Conservation (phyloP, 257 asterid genomes). For the Jacaranda copaia region DNA sequence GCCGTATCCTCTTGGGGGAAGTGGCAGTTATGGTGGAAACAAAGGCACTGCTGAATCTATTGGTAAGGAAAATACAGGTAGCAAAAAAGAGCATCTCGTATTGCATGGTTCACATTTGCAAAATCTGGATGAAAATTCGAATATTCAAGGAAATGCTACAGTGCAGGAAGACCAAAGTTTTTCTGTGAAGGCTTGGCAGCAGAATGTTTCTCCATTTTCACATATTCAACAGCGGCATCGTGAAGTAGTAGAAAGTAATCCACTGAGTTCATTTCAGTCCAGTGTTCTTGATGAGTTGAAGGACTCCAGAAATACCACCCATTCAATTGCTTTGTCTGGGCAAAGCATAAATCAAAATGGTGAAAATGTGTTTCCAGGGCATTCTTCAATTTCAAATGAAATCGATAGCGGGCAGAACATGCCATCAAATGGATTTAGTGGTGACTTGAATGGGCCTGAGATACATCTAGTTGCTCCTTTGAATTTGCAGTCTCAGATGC, state of each 20-base stretch:
- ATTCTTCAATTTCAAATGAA: slow-evolving; percentile 46
- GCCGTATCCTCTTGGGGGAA: slow-evolving; percentile 36
- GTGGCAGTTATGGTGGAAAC: slow-evolving; percentile 43
- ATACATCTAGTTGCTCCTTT: slow-evolving; percentile 39
- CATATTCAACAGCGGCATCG: slow-evolving; percentile 47
- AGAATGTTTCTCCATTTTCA: slow-evolving; percentile 45
- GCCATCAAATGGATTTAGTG: slow-evolving; percentile 39
- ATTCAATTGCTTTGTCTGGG: slow-evolving; percentile 47
- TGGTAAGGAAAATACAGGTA: slow-evolving; percentile 38
- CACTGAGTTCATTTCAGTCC: slow-evolving; percentile 43
- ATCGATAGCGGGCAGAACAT: slow-evolving; percentile 36
- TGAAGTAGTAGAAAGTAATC: slow-evolving; percentile 42
- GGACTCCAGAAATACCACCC: slow-evolving; percentile 44
- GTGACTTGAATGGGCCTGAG: slow-evolving; percentile 49
- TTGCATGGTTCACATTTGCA: slow-evolving; percentile 44
- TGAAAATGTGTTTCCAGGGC: slow-evolving; percentile 46
- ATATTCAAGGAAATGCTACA: slow-evolving; percentile 42
- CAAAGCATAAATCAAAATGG: slow-evolving; percentile 50
- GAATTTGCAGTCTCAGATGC: slow-evolving; percentile 46
- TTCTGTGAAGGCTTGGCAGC: slow-evolving; percentile 38
- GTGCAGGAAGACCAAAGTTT: slow-evolving; percentile 42
- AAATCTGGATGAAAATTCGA: slow-evolving; percentile 41
- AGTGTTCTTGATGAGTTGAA: slow-evolving; percentile 46
- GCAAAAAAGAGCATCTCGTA: slow-evolving; percentile 34
- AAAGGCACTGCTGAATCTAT: slow-evolving; percentile 44